These are phyloP conservation scores for Penicillium freii DNA, from an alignment of 2,329 filamentous ascomycete species.

Conservation along the genomic window DNA sequence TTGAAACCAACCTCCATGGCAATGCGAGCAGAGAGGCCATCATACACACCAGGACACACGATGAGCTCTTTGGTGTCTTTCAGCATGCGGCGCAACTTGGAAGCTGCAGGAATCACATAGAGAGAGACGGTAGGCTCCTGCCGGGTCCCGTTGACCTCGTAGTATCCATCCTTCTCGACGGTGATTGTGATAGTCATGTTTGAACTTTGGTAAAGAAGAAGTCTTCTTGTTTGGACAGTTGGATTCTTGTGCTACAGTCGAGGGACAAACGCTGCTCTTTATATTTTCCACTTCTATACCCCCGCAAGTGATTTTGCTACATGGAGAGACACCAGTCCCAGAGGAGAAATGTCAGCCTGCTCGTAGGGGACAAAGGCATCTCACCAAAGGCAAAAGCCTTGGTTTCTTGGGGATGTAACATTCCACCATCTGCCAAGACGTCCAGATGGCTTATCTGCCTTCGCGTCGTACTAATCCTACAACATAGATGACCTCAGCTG, in stretches of 20 bases:
- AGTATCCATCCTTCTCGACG: slow-evolving; percentile 34
- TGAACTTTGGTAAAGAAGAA: neutral
- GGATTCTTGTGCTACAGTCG: neutral
- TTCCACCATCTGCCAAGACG: slow-evolving; percentile 21
- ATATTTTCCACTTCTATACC: slow-evolving; percentile 5
- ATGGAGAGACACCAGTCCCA: neutral
- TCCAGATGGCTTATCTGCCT: slow-evolving; percentile 5
- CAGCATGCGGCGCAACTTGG: slow-evolving; percentile 30
- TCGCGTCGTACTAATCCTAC: slow-evolving; percentile 20
- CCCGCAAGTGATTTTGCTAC: neutral
- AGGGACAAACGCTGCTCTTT: slow-evolving; percentile 4
- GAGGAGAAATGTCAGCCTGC: neutral
- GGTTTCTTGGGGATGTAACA: slow-evolving; percentile 23
- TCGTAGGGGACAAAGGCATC: neutral
- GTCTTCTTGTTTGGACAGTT: neutral
- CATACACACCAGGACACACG: slow-evolving; percentile 65
- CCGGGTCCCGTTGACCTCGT: slow-evolving; percentile 31
- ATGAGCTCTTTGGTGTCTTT: slow-evolving; percentile 39
- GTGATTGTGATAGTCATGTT: slow-evolving; percentile 35
- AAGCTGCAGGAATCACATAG: slow-evolving; percentile 30
- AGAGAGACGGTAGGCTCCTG: slow-evolving; percentile 31
- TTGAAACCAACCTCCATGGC: slow-evolving; percentile 63
- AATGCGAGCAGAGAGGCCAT: slow-evolving; percentile 65
- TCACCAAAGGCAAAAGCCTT: slow-evolving; percentile 7
- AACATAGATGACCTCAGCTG: slow-evolving; percentile 11